Conservation (phyloP, 2,329 filamentous ascomycete species). For the Diaporthe nobilis region DNA sequence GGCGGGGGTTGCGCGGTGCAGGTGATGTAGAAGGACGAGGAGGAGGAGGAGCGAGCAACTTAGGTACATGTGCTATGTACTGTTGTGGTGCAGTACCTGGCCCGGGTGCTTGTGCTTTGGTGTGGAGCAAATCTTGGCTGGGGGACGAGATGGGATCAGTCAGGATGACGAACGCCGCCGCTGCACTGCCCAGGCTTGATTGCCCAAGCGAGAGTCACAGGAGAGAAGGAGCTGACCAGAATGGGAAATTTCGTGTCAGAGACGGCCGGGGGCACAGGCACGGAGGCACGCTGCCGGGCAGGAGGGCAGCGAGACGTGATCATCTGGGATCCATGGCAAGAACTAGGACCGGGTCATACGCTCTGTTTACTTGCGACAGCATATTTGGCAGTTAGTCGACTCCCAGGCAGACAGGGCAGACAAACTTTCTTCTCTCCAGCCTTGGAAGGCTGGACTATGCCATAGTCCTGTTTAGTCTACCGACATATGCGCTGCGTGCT, state of each 20-base stretch:
- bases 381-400: not conserved
- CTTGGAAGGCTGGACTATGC: constrained; percentile 20
- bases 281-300: not conserved
- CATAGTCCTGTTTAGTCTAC: constrained; percentile 3
- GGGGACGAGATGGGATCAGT: constrained; percentile 27
- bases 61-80: constrained; percentile 33
- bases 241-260: constrained; percentile 28
- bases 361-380: constrained; percentile 32
- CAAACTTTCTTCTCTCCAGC: constrained; percentile 5
- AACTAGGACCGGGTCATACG: constrained; percentile 9
- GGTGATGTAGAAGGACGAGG: constrained; percentile 15
- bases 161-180: constrained; percentile 37
- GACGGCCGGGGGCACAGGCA: not conserved
- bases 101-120: constrained; percentile 13
- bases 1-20: constrained; percentile 31
- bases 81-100: constrained; percentile 4
- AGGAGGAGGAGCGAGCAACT: constrained; percentile 7
- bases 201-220: constrained; percentile 31
- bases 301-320: not conserved
- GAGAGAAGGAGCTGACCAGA: constrained; percentile 21
- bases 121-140: constrained; percentile 32
- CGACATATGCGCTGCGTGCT: not conserved
- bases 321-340: constrained; percentile 14
- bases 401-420: not conserved
- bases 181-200: constrained; percentile 32